Conservation (phyloP, 2,329 filamentous ascomycete genomes). For the Raffaelea albimanens region DNA sequence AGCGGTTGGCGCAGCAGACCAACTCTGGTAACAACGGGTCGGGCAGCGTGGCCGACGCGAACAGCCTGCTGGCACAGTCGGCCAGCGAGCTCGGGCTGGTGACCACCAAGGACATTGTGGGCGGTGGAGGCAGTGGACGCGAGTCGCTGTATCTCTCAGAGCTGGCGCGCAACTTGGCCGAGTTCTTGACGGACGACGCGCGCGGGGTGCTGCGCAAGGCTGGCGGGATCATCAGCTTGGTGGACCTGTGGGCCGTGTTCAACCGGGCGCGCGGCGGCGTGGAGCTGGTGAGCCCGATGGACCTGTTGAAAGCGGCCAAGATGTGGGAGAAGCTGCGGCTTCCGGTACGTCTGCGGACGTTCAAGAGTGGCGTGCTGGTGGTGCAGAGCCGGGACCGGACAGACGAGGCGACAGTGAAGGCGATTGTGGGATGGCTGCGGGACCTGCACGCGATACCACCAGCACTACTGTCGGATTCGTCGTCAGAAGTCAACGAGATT, state of each 20-base stretch:
- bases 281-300: slow-evolving; percentile 81
- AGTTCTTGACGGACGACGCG: slow-evolving; percentile 80
- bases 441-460: slow-evolving; percentile 60
- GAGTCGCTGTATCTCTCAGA: slow-evolving; percentile 85
- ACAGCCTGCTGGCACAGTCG: slow-evolving; percentile 68
- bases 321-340: slow-evolving; percentile 83
- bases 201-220: slow-evolving; percentile 68
- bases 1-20: slow-evolving; percentile 67
- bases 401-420: slow-evolving; percentile 78
- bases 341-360: slow-evolving; percentile 76
- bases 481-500: neutral
- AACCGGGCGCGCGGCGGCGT: slow-evolving; percentile 89
- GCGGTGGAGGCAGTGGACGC: slow-evolving; percentile 41
- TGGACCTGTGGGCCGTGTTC: slow-evolving; percentile 90
- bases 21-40: slow-evolving; percentile 17
- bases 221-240: slow-evolving; percentile 80
- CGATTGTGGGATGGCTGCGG: slow-evolving; percentile 67
- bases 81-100: slow-evolving; percentile 76
- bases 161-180: slow-evolving; percentile 72
- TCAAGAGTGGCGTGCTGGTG: slow-evolving; percentile 89
- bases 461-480: too few relatives aligned
- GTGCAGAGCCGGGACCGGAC: slow-evolving; percentile 83
- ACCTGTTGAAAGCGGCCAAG: slow-evolving; percentile 82
- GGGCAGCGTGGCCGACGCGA: slow-evolving; percentile 34
- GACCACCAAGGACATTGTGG: slow-evolving; percentile 92